Base-by-base conservation (phyloP, 2,329 filamentous ascomycete species). In the Penicillium sp. region DNA sequence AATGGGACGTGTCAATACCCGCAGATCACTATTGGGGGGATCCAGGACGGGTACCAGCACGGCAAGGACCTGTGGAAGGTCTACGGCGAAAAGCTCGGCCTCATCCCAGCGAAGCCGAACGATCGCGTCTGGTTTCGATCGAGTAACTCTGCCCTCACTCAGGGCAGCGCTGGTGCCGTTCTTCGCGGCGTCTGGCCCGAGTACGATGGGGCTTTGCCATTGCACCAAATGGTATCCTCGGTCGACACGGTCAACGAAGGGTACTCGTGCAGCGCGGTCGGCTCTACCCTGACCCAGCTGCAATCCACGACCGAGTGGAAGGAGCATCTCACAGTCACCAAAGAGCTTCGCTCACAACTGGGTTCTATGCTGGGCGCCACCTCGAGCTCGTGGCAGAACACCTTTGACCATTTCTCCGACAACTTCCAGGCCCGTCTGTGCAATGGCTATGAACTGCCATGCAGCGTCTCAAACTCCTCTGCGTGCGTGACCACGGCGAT, bases 371-470 rank as follows among this genome's bases (percentile, higher is more conserved):
- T 67, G 3, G 58, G 59, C 5, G 63, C 61, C 3, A 49, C 47
- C 3, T 45, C 41, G 0, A 51, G 47, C 21, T 49, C 51, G 6
- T 69, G 65, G 65, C 55, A 57, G 37, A 40, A 28, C 2, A 67
- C 58, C 1, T 67, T 66, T 26, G 65, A 68, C 27, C 64, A 68
- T 43, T 67, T 68, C 37, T 54, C 61, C 0, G 65, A 69, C 40
- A 67, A 68, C 19, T 69, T 69, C 50, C 65, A 69, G 38, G 65
- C 50, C 3, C 61, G 65, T 2, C 53, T 68, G 4, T 68, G 65
- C 35, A 68, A 69, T 34, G 65, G 65, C 4, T 69, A 69, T 27
- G 31, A 53, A 0, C 50, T 68, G 0, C 65, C 65, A 0, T 68
- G 65, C 40, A 53, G 53, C 27, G 4, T 59, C 1, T 41, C 41